A percentile compares a stretch with the other conserved stretches of the same genome.
These are phyloP conservation scores for Diaporthe sp. DNA, from an alignment of 2,329 filamentous ascomycete species.

Conservation along the genomic window DNA sequence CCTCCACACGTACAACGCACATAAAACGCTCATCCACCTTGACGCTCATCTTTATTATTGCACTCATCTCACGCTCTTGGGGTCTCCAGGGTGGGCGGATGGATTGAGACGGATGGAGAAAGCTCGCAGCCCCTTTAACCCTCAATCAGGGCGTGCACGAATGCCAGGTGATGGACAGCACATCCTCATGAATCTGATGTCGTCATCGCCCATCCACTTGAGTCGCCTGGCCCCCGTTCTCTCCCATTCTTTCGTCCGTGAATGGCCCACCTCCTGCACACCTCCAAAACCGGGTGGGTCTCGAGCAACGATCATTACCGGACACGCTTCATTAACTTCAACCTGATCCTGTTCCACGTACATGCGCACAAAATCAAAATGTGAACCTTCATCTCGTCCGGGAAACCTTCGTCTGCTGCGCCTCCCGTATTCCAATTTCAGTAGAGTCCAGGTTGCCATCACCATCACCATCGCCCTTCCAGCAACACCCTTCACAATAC, in stretches of 20 bases:
- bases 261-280: constrained; percentile 6
- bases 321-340: constrained; percentile 16
- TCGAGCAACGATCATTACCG: constrained; percentile 6
- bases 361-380: background rate
- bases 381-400: constrained; percentile 19
- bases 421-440: background rate
- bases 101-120: background rate
- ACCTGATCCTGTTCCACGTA: constrained; percentile 1
- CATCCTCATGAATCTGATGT: constrained; percentile 25
- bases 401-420: background rate
- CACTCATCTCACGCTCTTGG: background rate
- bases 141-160: constrained; percentile 1
- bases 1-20: no score
- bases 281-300: constrained; percentile 16
- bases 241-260: background rate
- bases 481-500: no score
- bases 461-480: no score
- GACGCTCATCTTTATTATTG: background rate
- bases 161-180: constrained; percentile 16
- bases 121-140: background rate
- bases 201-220: constrained; percentile 17
- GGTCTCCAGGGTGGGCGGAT: no score
- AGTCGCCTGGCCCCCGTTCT: constrained; percentile 3
- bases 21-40: background rate
- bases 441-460: background rate